These are phyloP conservation scores for Mycena maculata DNA, from an alignment of 768 basidiomycete genomes.

Conservation along the genomic window DNA sequence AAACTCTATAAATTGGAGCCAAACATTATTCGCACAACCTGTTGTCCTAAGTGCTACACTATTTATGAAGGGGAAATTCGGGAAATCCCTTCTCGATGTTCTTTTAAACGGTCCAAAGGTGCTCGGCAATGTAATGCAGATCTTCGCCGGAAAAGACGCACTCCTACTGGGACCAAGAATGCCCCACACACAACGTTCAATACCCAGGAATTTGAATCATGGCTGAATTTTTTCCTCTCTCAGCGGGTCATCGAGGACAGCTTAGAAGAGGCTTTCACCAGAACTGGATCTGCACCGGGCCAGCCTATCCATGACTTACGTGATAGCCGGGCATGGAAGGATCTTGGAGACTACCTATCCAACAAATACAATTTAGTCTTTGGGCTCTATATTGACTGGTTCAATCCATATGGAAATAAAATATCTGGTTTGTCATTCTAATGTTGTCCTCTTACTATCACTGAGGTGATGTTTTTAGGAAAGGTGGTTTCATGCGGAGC, in stretches of 20 bases:
- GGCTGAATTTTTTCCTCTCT: slow-evolving; percentile 10
- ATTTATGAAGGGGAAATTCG: too few relatives aligned
- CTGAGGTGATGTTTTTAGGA: slow-evolving; percentile 17
- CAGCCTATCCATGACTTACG: slow-evolving; percentile 4
- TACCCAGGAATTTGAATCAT: slow-evolving; percentile 13
- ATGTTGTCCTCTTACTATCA: too few relatives aligned
- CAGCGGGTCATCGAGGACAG: not conserved
- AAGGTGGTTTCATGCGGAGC: slow-evolving; percentile 34
- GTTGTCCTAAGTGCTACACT: too few relatives aligned
- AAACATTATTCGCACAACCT: too few relatives aligned
- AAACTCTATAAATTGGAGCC: too few relatives aligned
- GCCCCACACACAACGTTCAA: not conserved
- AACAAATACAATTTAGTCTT: slow-evolving; percentile 34
- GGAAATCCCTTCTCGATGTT: too few relatives aligned
- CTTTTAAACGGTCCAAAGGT: too few relatives aligned
- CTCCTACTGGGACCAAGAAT: too few relatives aligned
- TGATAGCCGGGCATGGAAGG: slow-evolving; percentile 28
- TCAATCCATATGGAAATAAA: slow-evolving; percentile 40
- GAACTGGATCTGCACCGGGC: not conserved
- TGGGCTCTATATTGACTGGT: slow-evolving; percentile 43
- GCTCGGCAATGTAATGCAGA: not conserved
- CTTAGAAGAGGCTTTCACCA: not conserved
- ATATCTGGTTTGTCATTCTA: too few relatives aligned
- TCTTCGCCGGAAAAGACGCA: not conserved
- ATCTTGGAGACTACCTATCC: not conserved